Conservation (phyloP, 2,329 filamentous ascomycete genomes). For the Aspergillus niger region DNA sequence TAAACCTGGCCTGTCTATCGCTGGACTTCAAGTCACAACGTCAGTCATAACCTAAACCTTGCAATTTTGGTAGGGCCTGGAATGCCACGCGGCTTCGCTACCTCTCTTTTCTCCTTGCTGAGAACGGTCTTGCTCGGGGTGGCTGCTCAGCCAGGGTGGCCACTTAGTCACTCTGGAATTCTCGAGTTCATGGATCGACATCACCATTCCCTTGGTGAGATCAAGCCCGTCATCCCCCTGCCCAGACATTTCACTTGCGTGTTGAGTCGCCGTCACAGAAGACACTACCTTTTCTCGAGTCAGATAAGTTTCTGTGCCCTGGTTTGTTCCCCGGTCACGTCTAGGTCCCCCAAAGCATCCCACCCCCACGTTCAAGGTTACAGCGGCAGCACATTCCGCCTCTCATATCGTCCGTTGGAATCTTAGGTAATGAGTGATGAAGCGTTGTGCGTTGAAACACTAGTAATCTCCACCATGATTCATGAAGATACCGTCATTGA, state of each 20-base stretch:
- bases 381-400: neutral
- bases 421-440: neutral
- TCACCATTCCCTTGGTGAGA: neutral
- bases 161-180: neutral
- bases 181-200: constrained; percentile 5
- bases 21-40: neutral
- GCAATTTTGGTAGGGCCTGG: neutral
- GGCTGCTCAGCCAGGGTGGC: constrained; percentile 2
- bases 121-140: neutral
- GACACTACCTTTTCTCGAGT: neutral
- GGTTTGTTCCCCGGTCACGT: neutral
- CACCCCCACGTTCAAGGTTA: neutral
- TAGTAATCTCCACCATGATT: neutral
- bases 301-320: neutral
- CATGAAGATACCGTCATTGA: neutral
- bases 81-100: neutral
- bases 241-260: neutral
- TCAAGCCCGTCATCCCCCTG: neutral
- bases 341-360: neutral
- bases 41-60: constrained; percentile 1
- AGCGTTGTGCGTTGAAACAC: neutral
- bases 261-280: neutral
- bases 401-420: neutral
- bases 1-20: neutral
- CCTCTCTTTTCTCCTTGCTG: neutral